Percentiles rank a stretch among this genome's conserved stretches.
Evolutionary conservation across 2,329 filamentous ascomycete species (phyloP).

Genomic region (Allantophomopsis cytisporea): DNA sequence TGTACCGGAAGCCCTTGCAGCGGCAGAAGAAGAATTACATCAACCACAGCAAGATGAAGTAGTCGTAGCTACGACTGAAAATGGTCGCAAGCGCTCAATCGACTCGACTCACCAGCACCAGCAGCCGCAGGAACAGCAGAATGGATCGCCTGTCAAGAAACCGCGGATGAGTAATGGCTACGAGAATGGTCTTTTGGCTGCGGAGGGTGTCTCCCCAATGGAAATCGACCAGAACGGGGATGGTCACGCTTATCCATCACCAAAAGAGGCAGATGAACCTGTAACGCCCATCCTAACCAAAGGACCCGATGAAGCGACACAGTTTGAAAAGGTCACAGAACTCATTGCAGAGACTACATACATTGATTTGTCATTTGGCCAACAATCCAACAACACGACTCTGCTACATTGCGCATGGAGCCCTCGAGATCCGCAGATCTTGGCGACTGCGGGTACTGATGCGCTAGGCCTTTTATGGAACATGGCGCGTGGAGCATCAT

Average conservation of each 20-base stretch:
- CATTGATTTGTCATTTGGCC: slow-evolving; percentile 36
- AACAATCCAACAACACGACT: slow-evolving; percentile 32
- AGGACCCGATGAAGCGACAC: slow-evolving; percentile 49
- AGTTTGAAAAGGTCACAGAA: slow-evolving; percentile 50
- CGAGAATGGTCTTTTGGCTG: slow-evolving; percentile 33
- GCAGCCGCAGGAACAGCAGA: slow-evolving; percentile 23
- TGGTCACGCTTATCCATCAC: slow-evolving; percentile 53
- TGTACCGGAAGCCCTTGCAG: slow-evolving; percentile 8
- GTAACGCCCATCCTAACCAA: slow-evolving; percentile 41
- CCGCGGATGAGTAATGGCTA: slow-evolving; percentile 47
- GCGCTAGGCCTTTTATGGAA: slow-evolving; percentile 59
- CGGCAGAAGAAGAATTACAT: slow-evolving; percentile 8
- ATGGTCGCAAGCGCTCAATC: slow-evolving; percentile 16
- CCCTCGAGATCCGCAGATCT: slow-evolving; percentile 47
- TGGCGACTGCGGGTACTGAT: slow-evolving; percentile 57
- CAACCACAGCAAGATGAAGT: too few relatives aligned
- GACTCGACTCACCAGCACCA: slow-evolving; percentile 7
- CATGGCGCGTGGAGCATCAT: slow-evolving; percentile 35
- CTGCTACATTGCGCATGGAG: slow-evolving; percentile 59
- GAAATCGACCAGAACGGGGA: slow-evolving; percentile 37
- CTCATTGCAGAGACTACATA: slow-evolving; percentile 45
- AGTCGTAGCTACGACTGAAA: slow-evolving; percentile 7
- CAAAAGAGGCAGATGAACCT: slow-evolving; percentile 35
- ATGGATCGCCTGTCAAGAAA: slow-evolving; percentile 43
- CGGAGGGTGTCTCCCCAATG: slow-evolving; percentile 41